phyloP scores from a whole-genome alignment of 2,329 filamentous ascomycete genomes.

The Davidsoniella virescens region DNA sequence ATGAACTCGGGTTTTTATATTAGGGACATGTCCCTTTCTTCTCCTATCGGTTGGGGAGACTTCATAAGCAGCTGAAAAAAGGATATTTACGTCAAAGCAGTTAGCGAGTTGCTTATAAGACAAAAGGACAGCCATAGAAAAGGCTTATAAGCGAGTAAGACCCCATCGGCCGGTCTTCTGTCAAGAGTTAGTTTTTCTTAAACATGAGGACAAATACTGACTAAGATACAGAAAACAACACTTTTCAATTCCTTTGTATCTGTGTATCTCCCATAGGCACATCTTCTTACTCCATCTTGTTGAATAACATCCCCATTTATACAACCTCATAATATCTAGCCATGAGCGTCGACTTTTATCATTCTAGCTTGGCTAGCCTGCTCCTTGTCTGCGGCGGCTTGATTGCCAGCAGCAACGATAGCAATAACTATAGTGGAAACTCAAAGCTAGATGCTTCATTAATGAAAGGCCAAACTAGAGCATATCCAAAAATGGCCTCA shows the following conservation, averaged over 20 bases:
- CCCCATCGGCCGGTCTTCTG: background rate
- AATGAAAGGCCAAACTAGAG: background rate
- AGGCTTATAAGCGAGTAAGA: background rate
- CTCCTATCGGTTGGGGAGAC: too few relatives aligned
- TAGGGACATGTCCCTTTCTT: too few relatives aligned
- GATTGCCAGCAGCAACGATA: slow-evolving; percentile 8
- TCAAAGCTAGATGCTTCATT: background rate
- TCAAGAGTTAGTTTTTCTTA: too few relatives aligned
- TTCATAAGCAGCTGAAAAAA: too few relatives aligned
- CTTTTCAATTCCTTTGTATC: background rate
- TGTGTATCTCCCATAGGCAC: background rate
- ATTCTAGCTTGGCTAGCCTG: slow-evolving; percentile 20
- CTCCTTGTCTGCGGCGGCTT: slow-evolving; percentile 20
- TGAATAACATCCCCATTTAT: background rate
- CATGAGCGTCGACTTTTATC: slow-evolving; percentile 20
- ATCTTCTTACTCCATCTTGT: background rate
- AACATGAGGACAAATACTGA: background rate
- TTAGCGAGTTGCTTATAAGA: too few relatives aligned
- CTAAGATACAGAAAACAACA: background rate
- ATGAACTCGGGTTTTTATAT: too few relatives aligned
- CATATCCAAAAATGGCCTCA: slow-evolving; percentile 11
- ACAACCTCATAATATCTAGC: background rate
- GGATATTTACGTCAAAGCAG: too few relatives aligned
- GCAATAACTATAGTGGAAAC: background rate
- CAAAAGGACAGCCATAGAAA: too few relatives aligned